phyloP scores from a whole-genome alignment of 2,329 filamentous ascomycete genomes.

The Epichloe gansuensis region DNA sequence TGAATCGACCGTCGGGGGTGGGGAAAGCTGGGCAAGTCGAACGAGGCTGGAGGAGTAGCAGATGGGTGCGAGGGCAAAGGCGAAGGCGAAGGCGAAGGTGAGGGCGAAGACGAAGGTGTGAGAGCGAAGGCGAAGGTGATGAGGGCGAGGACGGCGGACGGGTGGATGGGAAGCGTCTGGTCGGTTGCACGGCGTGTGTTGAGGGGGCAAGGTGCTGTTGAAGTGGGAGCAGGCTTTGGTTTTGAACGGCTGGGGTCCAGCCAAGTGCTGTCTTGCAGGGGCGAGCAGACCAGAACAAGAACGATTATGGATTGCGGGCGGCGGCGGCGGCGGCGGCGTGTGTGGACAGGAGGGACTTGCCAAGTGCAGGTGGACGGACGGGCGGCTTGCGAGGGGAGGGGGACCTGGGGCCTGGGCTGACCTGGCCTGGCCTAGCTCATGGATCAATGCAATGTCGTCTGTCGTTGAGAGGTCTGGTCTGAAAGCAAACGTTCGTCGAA shows the following conservation, averaged over 20 bases:
- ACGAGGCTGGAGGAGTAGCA: slow-evolving; percentile 1
- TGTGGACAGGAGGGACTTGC: too few relatives aligned
- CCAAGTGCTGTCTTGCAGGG: background rate
- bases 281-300: background rate
- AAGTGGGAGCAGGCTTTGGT: background rate
- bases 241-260: background rate
- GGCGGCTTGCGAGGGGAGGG: too few relatives aligned
- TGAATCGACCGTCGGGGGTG: background rate
- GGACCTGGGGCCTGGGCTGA: background rate
- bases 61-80: slow-evolving; percentile 2
- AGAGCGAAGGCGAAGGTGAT: background rate
- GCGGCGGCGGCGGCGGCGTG: too few relatives aligned
- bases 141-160: background rate
- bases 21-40: slow-evolving; percentile 2
- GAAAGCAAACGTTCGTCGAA: too few relatives aligned
- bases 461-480: too few relatives aligned
- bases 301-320: too few relatives aligned
- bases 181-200: background rate
- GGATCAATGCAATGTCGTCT: too few relatives aligned
- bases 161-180: background rate
- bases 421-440: background rate
- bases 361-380: too few relatives aligned
- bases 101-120: background rate
- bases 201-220: slow-evolving; percentile 1
- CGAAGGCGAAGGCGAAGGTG: background rate